Percentiles rank a stretch among this genome's conserved stretches.
These are phyloP conservation scores for Lophiostoma macrostomum DNA, from an alignment of 495 filamentous ascomycete species.

Conservation along the genomic window DNA sequence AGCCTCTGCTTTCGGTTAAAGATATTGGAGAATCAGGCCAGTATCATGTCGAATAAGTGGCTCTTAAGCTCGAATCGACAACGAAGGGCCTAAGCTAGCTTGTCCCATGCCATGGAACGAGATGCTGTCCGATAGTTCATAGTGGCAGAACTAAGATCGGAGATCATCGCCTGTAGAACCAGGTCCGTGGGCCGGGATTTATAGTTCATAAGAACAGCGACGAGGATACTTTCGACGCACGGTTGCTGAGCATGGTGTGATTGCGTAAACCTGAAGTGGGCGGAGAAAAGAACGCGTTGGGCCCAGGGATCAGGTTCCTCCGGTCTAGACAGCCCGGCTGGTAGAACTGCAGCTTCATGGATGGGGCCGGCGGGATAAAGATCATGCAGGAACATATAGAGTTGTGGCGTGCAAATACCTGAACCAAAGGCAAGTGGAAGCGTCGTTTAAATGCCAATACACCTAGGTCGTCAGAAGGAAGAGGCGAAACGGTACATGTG, in stretches of 20 bases:
- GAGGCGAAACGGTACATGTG: background rate
- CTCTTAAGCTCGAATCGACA: too few species aligned
- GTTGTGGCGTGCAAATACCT: constrained; percentile 6
- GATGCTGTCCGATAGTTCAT: too few species aligned
- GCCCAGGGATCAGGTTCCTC: background rate
- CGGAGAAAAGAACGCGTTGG: background rate
- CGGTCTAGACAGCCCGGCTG: background rate
- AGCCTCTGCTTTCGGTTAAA: too few species aligned
- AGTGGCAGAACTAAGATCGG: constrained; percentile 11
- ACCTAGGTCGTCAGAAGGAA: background rate
- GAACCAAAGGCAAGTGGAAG: background rate
- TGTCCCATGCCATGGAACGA: too few species aligned
- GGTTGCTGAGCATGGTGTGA: background rate
- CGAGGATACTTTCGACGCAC: background rate
- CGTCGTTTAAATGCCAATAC: constrained; percentile 14
- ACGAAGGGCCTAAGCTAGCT: too few species aligned
- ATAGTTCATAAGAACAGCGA: background rate
- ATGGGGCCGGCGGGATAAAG: too few species aligned
- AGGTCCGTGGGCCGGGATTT: constrained; percentile 8
- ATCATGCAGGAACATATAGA: background rate
- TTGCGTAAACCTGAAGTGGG: background rate
- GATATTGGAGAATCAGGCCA: too few species aligned
- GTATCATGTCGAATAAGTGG: too few species aligned
- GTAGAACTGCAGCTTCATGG: background rate
- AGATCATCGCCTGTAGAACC: constrained; percentile 2